Conservation (phyloP, 169 alveolate genomes). For the Plasmodium adleri region DNA sequence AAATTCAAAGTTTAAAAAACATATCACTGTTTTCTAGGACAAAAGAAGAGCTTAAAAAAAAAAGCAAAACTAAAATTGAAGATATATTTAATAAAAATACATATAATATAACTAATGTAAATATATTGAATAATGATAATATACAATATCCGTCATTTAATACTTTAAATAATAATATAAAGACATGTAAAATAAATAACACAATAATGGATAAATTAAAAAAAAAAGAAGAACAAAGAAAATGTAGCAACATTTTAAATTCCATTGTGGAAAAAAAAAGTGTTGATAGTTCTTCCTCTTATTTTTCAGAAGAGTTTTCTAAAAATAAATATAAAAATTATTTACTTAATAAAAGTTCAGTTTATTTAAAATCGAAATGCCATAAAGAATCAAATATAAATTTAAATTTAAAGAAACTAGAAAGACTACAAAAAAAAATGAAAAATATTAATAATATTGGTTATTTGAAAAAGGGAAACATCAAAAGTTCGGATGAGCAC, state of each 20-base stretch:
- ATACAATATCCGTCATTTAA: conserved; percentile 2
- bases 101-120: conserved; percentile 16
- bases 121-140: conserved; percentile 21
- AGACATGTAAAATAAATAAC: conserved; percentile 20
- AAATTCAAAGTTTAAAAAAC: conserved; percentile 1
- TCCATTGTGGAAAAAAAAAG: neutral
- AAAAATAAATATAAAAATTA: conserved; percentile 43
- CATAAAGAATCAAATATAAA: conserved; percentile 14
- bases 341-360: conserved; percentile 38
- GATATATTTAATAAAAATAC: conserved; percentile 6
- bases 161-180: conserved; percentile 10
- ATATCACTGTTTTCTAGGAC: conserved; percentile 10
- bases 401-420: conserved; percentile 22
- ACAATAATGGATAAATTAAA: neutral
- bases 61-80: conserved; percentile 37
- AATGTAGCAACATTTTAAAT: neutral
- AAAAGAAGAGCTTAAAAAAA: conserved; percentile 11
- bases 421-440: conserved; percentile 5
- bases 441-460: neutral
- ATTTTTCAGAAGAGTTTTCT: conserved; percentile 14
- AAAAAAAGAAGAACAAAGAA: neutral
- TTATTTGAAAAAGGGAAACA: too few relatives aligned
- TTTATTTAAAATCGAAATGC: conserved; percentile 55
- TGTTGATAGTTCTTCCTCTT: neutral
- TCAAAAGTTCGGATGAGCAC: too few relatives aligned